Evolutionary conservation across 2,329 filamentous ascomycete species (phyloP).

Genomic region (Cercospora canescens): DNA sequence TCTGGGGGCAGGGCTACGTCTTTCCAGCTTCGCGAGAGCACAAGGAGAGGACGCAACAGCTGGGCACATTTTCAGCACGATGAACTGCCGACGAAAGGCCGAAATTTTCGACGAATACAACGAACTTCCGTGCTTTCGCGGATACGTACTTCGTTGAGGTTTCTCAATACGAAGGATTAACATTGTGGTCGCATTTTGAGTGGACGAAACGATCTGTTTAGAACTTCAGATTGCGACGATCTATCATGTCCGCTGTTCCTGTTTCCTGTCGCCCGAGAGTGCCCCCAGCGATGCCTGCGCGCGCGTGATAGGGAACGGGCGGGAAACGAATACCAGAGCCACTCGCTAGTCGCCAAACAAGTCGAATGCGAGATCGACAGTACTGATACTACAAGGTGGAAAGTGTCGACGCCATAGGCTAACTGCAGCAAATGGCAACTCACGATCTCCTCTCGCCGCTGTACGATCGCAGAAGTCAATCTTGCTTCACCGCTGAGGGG

Average conservation of each 20-base stretch:
- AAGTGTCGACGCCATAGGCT: not conserved
- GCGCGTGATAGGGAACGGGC: not conserved
- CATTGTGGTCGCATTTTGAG: not conserved
- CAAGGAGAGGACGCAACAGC: too few relatives aligned
- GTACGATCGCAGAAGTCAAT: slow-evolving; percentile 12
- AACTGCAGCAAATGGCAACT: not conserved
- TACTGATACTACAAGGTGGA: not conserved
- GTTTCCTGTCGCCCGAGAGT: not conserved
- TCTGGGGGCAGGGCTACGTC: too few relatives aligned
- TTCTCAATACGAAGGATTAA: not conserved
- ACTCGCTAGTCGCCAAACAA: not conserved
- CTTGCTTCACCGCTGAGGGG: slow-evolving; percentile 8
- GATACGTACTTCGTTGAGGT: too few relatives aligned
- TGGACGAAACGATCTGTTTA: not conserved
- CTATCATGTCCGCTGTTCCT: not conserved
- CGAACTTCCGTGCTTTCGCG: too few relatives aligned
- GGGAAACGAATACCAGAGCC: not conserved
- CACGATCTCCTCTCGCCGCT: not conserved
- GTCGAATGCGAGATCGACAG: not conserved
- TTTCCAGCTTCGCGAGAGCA: too few relatives aligned
- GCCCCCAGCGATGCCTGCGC: not conserved
- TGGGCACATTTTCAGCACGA: too few relatives aligned
- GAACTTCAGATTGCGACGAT: not conserved
- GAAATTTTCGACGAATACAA: too few relatives aligned
- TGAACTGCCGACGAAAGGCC: too few relatives aligned